Base-by-base conservation (phyloP, 345 rosid genomes). In the Nasturtium officinale region DNA sequence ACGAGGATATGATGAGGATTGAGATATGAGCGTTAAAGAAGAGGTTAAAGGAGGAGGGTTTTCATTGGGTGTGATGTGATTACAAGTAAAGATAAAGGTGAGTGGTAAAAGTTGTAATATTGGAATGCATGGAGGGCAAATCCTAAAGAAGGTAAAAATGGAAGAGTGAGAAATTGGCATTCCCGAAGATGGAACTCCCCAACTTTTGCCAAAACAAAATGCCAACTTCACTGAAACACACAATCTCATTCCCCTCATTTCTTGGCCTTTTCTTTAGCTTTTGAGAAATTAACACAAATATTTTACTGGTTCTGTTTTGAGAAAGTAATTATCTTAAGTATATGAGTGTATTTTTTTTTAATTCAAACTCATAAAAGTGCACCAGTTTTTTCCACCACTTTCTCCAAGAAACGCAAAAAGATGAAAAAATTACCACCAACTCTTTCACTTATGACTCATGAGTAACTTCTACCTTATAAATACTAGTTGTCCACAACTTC, bases 131-230 rank as follows among this genome's bases (percentile, higher is more conserved):
- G 79, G 79, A 76, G 58, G 79, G 65, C 54, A 69, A 62, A 69
- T 35, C 11, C n/a, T 9, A 16, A 53, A 76, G 65, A 76, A 42
- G 21, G 18, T 8, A 21, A 60, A 74, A 66, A 33, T 74, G 7
- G 5, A 8, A 17, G 21, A 52, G 43, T 50, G 72, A 58, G 12
- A 58, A 29, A 71, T 76, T 69, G 75, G 75, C 40, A 56, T 69
- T 69, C 71, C 75, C 79, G 54, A 76, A 69, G 79, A 76, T 62
- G 79, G 61, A 69, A 69, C 71, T 76, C 79, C 79, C 79, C 75
- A 76, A 63, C 79, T 76, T 69, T 76, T 76, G 79, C 79, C 79
- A 76, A 69, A 76, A 76, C 79, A 76, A 69, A 76, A 76, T 69
- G 75, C 71, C 75, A 76, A 69, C 70, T 76, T 69, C 79, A 76